Base-by-base conservation (phyloP, 2,329 filamentous ascomycete species). In the Dryadomyces quercus-mongolicae region DNA sequence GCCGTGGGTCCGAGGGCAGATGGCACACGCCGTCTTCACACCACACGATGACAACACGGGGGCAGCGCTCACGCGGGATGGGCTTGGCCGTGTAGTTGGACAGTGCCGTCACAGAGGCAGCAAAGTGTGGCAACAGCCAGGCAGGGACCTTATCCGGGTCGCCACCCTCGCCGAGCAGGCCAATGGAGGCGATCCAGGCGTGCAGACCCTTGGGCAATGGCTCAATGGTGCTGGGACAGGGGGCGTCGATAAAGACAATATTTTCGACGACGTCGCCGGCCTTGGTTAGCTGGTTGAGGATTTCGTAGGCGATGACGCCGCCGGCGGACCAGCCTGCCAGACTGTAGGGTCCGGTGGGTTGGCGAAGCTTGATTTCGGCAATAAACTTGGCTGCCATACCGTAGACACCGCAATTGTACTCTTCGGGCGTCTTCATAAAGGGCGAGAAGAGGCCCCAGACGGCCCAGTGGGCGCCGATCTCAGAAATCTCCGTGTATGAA, bases 321-420 rank as follows among this genome's bases (percentile, higher is more conserved):
- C 86, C 86, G 1, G 84, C 85, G n/a, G 81, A 86, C 86, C 85
- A 90, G 22, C 86, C 86, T 16, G 81, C 78, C 1, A 89, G 68
- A 51, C 76, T 75, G 67, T 87, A 88, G 0, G 84, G 82, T 0
- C 86, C 86, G 21, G 71, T 63, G 3, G 84, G 81, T 67, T 89
- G 85, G 51, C 84, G 82, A 5, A 81, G 78, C 67, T 81, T 83
- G 67, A 89, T 85, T 68, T 88, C 85, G 5, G 74, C 70, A 43
- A 86, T 77, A 67, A 84, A 86, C 63, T 83, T 77, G 59, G 75
- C 68, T 6, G 82, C 78, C 64, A 85, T 80, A 25, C 81, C 80
- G 61, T 82, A 78, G 53, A 86, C 79, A 56, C 81, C 81, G 61
- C 81, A 84, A 31, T 74, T 76, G 69, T 78, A 85, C 61, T 84